Conservation (phyloP, 2,329 filamentous ascomycete species). For the Monosporascus cannonballus region DNA sequence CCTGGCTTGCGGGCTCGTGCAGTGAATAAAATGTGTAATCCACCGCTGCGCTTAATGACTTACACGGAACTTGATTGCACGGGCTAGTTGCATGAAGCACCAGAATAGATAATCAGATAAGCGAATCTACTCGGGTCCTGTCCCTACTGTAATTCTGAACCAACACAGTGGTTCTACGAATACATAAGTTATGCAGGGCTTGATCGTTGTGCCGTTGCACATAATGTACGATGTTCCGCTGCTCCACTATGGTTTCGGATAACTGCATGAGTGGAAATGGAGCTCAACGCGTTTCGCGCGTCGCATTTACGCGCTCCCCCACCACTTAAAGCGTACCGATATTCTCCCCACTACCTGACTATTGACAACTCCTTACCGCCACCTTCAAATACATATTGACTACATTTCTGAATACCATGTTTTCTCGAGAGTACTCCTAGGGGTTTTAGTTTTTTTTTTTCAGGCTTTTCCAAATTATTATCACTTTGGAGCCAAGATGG, state of each 20-base stretch:
- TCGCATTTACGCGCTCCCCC: background rate
- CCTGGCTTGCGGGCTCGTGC: too few species aligned
- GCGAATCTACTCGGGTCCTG: too few species aligned
- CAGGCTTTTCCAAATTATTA: slow-evolving; percentile 3
- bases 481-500: slow-evolving; percentile 32
- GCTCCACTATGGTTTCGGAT: background rate
- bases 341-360: background rate
- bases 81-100: too few species aligned
- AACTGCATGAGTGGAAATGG: background rate
- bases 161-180: too few species aligned
- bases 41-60: too few species aligned
- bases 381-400: slow-evolving; percentile 4
- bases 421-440: slow-evolving; percentile 7
- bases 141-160: too few species aligned
- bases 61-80: too few species aligned
- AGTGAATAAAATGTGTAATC: too few species aligned
- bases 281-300: background rate
- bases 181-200: too few species aligned
- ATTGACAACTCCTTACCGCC: background rate
- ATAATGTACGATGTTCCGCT: background rate
- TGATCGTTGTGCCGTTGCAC: background rate
- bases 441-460: slow-evolving; percentile 1
- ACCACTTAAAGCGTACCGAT: background rate
- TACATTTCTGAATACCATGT: slow-evolving; percentile 10
- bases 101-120: too few species aligned